phyloP scores from a whole-genome alignment of 2,329 filamentous ascomycete species.

The Hypocrella siamensis region DNA sequence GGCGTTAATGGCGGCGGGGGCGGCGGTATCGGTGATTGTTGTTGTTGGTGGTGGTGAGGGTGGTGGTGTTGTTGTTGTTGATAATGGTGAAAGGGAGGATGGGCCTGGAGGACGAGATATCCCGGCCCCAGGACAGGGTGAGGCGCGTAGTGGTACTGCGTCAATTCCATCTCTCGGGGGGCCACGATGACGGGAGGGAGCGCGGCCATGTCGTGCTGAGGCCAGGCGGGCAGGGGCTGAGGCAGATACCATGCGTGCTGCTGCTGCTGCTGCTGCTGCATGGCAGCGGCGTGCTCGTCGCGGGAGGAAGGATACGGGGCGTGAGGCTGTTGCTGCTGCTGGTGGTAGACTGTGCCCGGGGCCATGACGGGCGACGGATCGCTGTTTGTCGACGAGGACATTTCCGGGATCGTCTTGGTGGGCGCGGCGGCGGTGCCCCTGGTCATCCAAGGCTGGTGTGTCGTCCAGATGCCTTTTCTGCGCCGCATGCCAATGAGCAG shows the following conservation, averaged over 20 bases:
- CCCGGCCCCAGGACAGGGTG: conserved; percentile 4
- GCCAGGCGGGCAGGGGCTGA: conserved; percentile 1
- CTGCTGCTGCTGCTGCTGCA: neutral
- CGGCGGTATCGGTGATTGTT: too few species aligned
- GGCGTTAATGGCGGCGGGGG: too few species aligned
- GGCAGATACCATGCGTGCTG: conserved; percentile 1
- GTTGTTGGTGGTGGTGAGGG: neutral
- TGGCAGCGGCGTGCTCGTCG: neutral
- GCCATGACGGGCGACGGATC: conserved; percentile 3
- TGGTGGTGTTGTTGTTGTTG: conserved; percentile 1
- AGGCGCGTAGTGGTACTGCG: conserved; percentile 4
- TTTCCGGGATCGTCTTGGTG: conserved; percentile 1
- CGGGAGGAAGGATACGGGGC: neutral
- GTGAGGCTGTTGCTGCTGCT: too few species aligned
- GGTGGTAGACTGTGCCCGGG: conserved; percentile 1
- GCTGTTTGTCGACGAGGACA: conserved; percentile 1
- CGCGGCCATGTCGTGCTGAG: conserved; percentile 1
- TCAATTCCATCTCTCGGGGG: conserved; percentile 3
- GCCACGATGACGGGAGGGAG: neutral
- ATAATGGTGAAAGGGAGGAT: conserved; percentile 1
- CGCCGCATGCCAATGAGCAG: conserved; percentile 4
- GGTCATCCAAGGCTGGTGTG: conserved; percentile 2
- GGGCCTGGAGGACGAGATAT: conserved; percentile 4
- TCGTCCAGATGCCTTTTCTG: conserved; percentile 5
- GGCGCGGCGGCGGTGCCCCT: neutral